These are phyloP conservation scores for Pezicula radicicola DNA, from an alignment of 2,329 filamentous ascomycete genomes.

Conservation along the genomic window DNA sequence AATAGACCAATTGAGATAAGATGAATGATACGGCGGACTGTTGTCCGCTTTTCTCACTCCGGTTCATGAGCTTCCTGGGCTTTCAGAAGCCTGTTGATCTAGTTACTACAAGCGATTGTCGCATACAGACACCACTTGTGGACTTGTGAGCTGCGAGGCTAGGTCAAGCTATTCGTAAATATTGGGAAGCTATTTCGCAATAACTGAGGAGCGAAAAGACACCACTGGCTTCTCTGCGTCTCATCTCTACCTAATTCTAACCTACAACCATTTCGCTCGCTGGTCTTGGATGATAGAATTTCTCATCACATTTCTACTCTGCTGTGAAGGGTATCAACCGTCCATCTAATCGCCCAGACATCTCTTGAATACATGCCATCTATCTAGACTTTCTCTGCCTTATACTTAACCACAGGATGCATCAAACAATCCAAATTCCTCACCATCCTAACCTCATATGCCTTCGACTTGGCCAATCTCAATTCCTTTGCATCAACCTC, in stretches of 20 bases:
- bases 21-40: not conserved
- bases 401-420: conserved; percentile 62
- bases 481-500: conserved; percentile 38
- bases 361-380: not conserved
- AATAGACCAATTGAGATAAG: conserved; percentile 1
- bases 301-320: no score
- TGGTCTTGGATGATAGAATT: not conserved
- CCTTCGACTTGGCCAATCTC: conserved; percentile 73
- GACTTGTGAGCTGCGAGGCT: no score
- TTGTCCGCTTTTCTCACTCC: not conserved
- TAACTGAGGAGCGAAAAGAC: no score
- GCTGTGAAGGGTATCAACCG: not conserved
- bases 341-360: not conserved
- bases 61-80: no score
- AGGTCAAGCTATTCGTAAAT: no score
- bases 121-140: no score
- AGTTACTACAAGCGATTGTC: no score
- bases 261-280: not conserved
- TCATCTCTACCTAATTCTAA: no score
- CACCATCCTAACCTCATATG: conserved; percentile 84
- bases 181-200: no score
- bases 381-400: conserved; percentile 45
- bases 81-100: no score
- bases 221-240: no score
- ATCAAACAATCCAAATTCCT: conserved; percentile 68